phyloP scores from a whole-genome alignment of 371 early-diverging fungal genomes.

The Apophysomyces sp. region DNA sequence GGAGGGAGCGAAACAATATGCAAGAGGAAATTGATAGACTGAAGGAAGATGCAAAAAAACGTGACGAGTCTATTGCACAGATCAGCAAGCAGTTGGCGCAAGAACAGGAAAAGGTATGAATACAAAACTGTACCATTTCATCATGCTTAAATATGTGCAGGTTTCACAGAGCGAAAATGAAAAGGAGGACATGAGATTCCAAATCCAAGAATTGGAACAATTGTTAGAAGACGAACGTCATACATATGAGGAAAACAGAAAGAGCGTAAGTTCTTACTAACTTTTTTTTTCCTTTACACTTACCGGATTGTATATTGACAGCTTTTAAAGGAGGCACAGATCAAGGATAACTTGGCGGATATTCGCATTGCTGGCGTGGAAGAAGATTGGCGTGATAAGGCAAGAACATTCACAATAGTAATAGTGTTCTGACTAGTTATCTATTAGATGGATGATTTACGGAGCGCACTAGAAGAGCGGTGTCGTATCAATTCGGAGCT shows the following conservation, averaged over 20 bases:
- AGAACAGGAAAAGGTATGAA: slow-evolving; percentile 19
- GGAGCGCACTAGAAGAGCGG: slow-evolving; percentile 21
- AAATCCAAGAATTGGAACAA: slow-evolving; percentile 33
- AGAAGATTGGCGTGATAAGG: slow-evolving; percentile 39
- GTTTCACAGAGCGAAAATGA: slow-evolving; percentile 21
- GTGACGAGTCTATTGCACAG: background rate
- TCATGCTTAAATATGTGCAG: background rate
- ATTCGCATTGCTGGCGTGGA: slow-evolving; percentile 43
- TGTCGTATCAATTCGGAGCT: slow-evolving; percentile 11
- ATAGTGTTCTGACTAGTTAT: background rate
- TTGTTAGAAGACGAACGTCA: slow-evolving; percentile 35
- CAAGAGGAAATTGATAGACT: slow-evolving; percentile 10
- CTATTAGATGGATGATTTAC: slow-evolving; percentile 20
- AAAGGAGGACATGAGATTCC: slow-evolving; percentile 31
- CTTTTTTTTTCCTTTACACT: background rate
- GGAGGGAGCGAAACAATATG: background rate
- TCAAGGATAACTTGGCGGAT: slow-evolving; percentile 46
- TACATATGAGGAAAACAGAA: slow-evolving; percentile 32
- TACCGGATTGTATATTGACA: slow-evolving; percentile 9
- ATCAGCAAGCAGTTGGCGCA: slow-evolving; percentile 10
- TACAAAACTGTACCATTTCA: background rate
- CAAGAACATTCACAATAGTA: background rate
- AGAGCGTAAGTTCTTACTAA: slow-evolving; percentile 25
- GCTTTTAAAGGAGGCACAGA: slow-evolving; percentile 47
- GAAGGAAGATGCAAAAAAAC: slow-evolving; percentile 9